Conservation (phyloP, 352 stramenopile genomes). For the Salisapilia sapeloensis region DNA sequence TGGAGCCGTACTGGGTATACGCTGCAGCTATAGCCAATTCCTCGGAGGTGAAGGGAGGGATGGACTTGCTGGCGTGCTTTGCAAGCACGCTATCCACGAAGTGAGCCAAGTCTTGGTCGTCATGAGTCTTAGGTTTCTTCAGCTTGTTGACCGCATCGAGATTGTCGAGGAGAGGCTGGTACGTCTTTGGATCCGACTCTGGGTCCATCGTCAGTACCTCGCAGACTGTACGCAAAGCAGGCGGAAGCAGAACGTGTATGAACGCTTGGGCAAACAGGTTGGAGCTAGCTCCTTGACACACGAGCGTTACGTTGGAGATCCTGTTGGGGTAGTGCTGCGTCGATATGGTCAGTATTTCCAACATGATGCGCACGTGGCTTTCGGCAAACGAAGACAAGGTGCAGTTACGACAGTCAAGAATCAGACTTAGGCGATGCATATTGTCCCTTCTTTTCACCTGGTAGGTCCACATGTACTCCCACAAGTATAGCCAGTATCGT, state of each 20-base stretch:
- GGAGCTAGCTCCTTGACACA: slow-evolving; percentile 2
- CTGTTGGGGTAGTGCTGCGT: slow-evolving; percentile 10
- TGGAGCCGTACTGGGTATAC: slow-evolving; percentile 9
- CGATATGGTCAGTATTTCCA: slow-evolving; percentile 7
- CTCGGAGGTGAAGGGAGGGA: slow-evolving; percentile 12
- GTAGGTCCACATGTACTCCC: slow-evolving; percentile 29
- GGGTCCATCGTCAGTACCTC: slow-evolving; percentile 2
- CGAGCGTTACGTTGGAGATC: slow-evolving; percentile 7
- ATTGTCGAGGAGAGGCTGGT: too few relatives aligned
- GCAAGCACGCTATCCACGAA: slow-evolving; percentile 12
- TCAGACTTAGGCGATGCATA: slow-evolving; percentile 9
- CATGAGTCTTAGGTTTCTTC: background rate
- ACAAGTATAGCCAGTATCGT: slow-evolving; percentile 22
- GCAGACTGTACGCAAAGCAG: slow-evolving; percentile 3
- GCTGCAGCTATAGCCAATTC: slow-evolving; percentile 13
- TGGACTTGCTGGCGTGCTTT: slow-evolving; percentile 10
- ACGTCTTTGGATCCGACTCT: too few relatives aligned
- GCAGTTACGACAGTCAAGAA: slow-evolving; percentile 14
- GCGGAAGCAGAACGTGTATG: slow-evolving; percentile 5
- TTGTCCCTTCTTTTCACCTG: slow-evolving; percentile 9
- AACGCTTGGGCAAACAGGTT: slow-evolving; percentile 3
- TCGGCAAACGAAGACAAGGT: slow-evolving; percentile 10
- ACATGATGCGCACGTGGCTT: slow-evolving; percentile 9
- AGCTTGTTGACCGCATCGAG: too few relatives aligned
- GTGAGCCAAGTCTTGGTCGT: slow-evolving; percentile 7